Percentiles rank a stretch among this genome's conserved stretches.
Evolutionary conservation across 169 alveolate genomes (phyloP).

Genomic region (Babesia ovata): DNA sequence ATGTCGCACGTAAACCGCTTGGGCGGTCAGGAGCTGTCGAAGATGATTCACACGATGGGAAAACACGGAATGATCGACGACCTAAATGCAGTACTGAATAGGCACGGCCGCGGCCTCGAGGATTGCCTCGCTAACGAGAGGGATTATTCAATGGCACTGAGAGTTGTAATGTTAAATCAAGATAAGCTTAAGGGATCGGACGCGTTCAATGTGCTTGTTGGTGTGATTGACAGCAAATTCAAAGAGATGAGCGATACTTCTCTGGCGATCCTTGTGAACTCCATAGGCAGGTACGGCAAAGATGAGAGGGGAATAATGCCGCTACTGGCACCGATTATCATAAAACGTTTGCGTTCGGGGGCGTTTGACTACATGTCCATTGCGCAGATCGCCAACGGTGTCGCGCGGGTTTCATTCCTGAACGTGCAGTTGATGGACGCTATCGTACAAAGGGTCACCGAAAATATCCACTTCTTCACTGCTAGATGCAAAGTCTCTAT

Average conservation of each 20-base stretch:
- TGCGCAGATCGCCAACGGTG: slow-evolving; percentile 64
- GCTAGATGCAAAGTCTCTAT: slow-evolving; percentile 48
- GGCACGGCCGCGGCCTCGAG: not conserved
- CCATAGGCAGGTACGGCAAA: slow-evolving; percentile 47
- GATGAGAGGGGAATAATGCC: slow-evolving; percentile 39
- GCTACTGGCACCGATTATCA: slow-evolving; percentile 51
- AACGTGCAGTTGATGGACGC: slow-evolving; percentile 32
- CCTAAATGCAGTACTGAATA: slow-evolving; percentile 1
- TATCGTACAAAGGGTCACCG: slow-evolving; percentile 10
- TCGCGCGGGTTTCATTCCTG: slow-evolving; percentile 20
- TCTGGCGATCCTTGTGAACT: slow-evolving; percentile 57
- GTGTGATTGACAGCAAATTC: slow-evolving; percentile 25
- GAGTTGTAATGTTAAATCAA: slow-evolving; percentile 32
- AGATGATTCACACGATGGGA: slow-evolving; percentile 5
- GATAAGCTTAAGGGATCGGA: not conserved
- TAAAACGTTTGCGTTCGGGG: slow-evolving; percentile 26
- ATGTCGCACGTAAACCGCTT: slow-evolving; percentile 2
- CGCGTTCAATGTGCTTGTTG: slow-evolving; percentile 15
- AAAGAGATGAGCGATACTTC: slow-evolving; percentile 56
- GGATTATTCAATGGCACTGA: slow-evolving; percentile 62
- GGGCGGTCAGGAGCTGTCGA: slow-evolving; percentile 11
- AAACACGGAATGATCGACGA: slow-evolving; percentile 32
- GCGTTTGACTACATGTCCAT: slow-evolving; percentile 45
- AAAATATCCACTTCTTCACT: slow-evolving; percentile 6
- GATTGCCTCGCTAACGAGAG: slow-evolving; percentile 16